Base-by-base conservation (phyloP, 2,329 filamentous ascomycete genomes). In the Emergomyces pasteurianus region DNA sequence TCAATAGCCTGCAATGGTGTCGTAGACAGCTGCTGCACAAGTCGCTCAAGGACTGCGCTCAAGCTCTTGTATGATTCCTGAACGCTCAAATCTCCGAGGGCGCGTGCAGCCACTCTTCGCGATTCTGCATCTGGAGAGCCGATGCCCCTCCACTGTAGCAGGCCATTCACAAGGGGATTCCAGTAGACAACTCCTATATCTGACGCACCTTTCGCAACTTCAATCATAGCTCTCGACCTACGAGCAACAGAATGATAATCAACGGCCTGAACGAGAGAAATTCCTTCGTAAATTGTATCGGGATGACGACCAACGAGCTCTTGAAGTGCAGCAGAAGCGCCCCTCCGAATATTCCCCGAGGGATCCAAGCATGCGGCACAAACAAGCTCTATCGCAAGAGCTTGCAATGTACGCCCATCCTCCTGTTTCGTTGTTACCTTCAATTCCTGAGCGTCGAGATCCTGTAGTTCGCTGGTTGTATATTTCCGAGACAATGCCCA, bases 201-300 rank as follows among this genome's bases (percentile, higher is more conserved):
- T 0, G 89, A 84, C 0, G 88, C 87, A 43, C 81, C 81, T 14
- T 84, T 76, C 0, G 89, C 86, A 12, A 97, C 90, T 54, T 92
- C 84, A 47, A 85, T 81, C 67, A 96, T 86, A 3, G 92, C 92
- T 65, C 89, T 83, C 18, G 88, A 87, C 28, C 92, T 83, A n/a
- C 95, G 81, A 2, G 94, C 92, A 23, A 99, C 91, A 43, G 90
- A 84, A 71, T 96, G 91, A 69, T 96, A 99, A 70, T 99, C 94
- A 1, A 97, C 89, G 1, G 84, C 82, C 70, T 97, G 94, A 0
- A 97, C 90, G 1, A 97, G 80, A 49, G 84, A 75, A 61, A 99
- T 97, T 0, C 92, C 94, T 67, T 91, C 80, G 18, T 82, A 78
- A 40, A 97, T 84, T 0, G 83, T 91, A 67, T 96, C 87, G 0